Evolutionary conservation across 208 protist genomes (phyloP), one percentile per base, ranked within the genome.

Genomic region (Trypanosoma theileri): DNA sequence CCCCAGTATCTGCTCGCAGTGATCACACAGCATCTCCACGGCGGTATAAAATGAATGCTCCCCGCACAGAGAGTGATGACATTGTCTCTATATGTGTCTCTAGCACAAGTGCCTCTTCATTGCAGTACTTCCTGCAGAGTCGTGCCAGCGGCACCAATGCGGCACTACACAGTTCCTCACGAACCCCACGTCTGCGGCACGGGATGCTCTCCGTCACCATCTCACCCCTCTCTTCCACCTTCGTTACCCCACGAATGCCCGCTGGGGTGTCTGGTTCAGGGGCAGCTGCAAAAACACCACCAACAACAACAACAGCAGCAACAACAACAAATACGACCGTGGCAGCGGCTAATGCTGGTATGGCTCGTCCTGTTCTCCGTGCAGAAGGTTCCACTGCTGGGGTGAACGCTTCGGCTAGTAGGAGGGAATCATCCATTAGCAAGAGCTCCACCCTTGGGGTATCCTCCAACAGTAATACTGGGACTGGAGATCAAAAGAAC

Each of bases 41-140:
- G 28, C 28, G 28, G 28, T 6, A 35, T 8, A 35, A 35, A 6
- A 35, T 35, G 28, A 35, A 35, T 56, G 24, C 1, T 22, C 11
- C n/a, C n/a, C 51, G n/a, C 11, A 24, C 19, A 22, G 45, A 31
- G 24, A 21, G 41, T 35, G 60, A 58, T 10, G 52, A 51, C 8
- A 16, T n/a, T 42, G 52, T 67, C n/a, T 67, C 52, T 44, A 19
- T 67, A 4, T 51, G 28, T 31, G 62, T 67, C 16, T 67, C 62
- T 10, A 40, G 19, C 13, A 67, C 62, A 17, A 67, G 46, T 46
- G 40, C 14, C 28, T 59, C 62, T 24, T 59, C 48, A 16, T 17
- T 40, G 9, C n/a, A 14, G 4, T 45, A 53, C 3, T 11, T 17
- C 10, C 0, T 21, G 9, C 24, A 28, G 21, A 14, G 8, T 48